A percentile compares a stretch with the other conserved stretches of the same genome.
These are phyloP conservation scores for Cladosporium sp. DNA, from an alignment of 2,329 filamentous ascomycete species.

Conservation along the genomic window DNA sequence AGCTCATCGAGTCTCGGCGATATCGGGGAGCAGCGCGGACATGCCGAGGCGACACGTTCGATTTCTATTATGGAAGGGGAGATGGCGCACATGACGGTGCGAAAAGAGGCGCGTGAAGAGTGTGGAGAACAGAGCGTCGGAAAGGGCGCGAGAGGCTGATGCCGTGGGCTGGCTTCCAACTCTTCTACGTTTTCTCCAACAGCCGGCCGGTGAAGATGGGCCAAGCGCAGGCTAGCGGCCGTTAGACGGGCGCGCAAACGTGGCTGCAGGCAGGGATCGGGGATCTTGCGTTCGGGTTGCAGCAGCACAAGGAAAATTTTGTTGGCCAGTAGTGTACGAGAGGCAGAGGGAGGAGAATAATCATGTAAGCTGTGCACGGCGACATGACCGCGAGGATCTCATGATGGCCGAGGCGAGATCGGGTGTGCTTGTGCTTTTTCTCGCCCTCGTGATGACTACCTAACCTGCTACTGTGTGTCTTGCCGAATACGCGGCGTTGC, in stretches of 20 bases:
- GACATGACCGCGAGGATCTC: background rate
- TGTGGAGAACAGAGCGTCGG: conserved; percentile 5
- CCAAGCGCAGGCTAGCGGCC: conserved; percentile 1
- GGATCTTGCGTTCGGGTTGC: conserved; percentile 1
- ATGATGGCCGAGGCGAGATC: conserved; percentile 9
- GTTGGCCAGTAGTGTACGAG: background rate
- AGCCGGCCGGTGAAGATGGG: background rate
- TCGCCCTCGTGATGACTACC: too few relatives aligned
- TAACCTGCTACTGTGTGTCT: too few relatives aligned
- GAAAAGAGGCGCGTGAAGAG: conserved; percentile 9
- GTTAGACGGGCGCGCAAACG: conserved; percentile 12
- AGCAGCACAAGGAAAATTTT: background rate
- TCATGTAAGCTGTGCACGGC: too few relatives aligned
- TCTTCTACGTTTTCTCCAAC: conserved; percentile 1
- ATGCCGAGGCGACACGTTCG: too few relatives aligned
- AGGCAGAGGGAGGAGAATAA: too few relatives aligned
- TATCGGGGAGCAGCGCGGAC: too few relatives aligned
- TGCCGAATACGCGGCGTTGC: conserved; percentile 5
- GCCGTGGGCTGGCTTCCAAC: too few relatives aligned
- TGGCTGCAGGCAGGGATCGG: conserved; percentile 13
- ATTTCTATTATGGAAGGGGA: too few relatives aligned
- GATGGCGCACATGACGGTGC: background rate
- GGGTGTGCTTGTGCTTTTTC: background rate
- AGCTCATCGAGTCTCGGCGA: too few relatives aligned
- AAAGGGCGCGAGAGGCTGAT: background rate